These are phyloP conservation scores for Triadica sebifera DNA, from an alignment of 345 rosid species.

Conservation along the genomic window DNA sequence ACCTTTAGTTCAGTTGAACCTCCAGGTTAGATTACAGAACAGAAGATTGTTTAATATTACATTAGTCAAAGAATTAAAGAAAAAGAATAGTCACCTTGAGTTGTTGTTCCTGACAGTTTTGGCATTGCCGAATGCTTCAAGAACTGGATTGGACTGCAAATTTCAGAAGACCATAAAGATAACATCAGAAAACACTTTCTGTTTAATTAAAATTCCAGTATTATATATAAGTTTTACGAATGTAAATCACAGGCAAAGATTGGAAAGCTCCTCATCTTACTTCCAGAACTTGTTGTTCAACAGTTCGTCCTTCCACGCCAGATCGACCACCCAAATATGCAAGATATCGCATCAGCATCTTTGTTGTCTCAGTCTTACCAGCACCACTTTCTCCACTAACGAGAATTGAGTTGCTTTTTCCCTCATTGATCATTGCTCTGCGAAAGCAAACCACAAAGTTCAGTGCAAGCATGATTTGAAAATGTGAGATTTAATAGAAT, in stretches of 20 bases:
- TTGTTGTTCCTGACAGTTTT: slow-evolving; percentile 98
- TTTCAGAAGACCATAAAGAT: slow-evolving; percentile 27
- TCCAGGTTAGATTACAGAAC: not conserved
- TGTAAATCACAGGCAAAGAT: not conserved
- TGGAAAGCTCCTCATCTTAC: slow-evolving; percentile 45
- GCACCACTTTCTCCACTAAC: slow-evolving; percentile 99
- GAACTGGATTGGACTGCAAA: slow-evolving; percentile 97
- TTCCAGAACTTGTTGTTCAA: slow-evolving; percentile 99
- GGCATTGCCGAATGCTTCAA: slow-evolving; percentile 99
- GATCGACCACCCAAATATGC: slow-evolving; percentile 98
- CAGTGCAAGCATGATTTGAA: slow-evolving; percentile 23
- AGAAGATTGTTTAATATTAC: not conserved
- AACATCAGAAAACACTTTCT: slow-evolving; percentile 26
- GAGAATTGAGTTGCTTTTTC: slow-evolving; percentile 98
- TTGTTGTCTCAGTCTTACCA: slow-evolving; percentile 99
- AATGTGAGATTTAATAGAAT: slow-evolving; percentile 14
- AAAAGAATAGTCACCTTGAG: slow-evolving; percentile 58
- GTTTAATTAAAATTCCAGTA: slow-evolving; percentile 7
- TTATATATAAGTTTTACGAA: not conserved
- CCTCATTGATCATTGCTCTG: slow-evolving; percentile 98
- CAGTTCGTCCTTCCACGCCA: slow-evolving; percentile 99
- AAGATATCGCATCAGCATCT: slow-evolving; percentile 99
- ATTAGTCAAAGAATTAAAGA: slow-evolving; percentile 1
- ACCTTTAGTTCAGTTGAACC: slow-evolving; percentile 3
- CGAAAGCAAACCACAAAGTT: slow-evolving; percentile 28